Conservation (phyloP, 805 yeast species). For the Suhomyces emberorum region DNA sequence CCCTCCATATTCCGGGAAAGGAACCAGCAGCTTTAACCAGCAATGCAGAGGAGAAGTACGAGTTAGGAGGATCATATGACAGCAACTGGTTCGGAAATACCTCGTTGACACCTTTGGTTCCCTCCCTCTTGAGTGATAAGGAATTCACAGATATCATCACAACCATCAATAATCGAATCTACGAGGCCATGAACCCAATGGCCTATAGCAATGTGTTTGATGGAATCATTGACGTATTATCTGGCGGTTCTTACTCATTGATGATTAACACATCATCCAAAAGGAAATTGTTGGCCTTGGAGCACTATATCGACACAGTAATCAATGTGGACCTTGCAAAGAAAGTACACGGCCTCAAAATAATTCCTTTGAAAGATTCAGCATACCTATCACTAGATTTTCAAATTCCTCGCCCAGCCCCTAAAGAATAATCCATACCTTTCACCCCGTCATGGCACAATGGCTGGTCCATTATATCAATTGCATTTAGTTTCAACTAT, state of each 20-base stretch:
- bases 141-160: constrained; percentile 44
- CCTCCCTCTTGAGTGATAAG: constrained; percentile 17
- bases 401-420: constrained; percentile 51
- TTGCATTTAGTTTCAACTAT: too few relatives aligned
- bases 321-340: constrained; percentile 17
- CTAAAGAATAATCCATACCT: too few relatives aligned
- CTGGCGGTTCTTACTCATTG: constrained; percentile 32
- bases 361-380: constrained; percentile 50
- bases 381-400: constrained; percentile 61
- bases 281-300: constrained; percentile 37
- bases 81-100: constrained; percentile 49
- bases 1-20: constrained; percentile 51
- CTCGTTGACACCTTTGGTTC: constrained; percentile 48
- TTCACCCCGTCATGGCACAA: too few relatives aligned
- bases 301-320: constrained; percentile 29
- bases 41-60: constrained; percentile 1
- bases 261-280: constrained; percentile 23
- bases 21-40: constrained; percentile 57
- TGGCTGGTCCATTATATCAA: too few relatives aligned
- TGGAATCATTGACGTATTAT: constrained; percentile 40
- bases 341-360: constrained; percentile 22
- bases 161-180: constrained; percentile 41
- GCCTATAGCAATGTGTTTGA: constrained; percentile 24
- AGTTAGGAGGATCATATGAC: constrained; percentile 30
- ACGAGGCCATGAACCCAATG: constrained; percentile 38